Evolutionary conservation across 192 early-diverging fungal genomes (phyloP).

Genomic region (Borealophlyctis nickersoniae): DNA sequence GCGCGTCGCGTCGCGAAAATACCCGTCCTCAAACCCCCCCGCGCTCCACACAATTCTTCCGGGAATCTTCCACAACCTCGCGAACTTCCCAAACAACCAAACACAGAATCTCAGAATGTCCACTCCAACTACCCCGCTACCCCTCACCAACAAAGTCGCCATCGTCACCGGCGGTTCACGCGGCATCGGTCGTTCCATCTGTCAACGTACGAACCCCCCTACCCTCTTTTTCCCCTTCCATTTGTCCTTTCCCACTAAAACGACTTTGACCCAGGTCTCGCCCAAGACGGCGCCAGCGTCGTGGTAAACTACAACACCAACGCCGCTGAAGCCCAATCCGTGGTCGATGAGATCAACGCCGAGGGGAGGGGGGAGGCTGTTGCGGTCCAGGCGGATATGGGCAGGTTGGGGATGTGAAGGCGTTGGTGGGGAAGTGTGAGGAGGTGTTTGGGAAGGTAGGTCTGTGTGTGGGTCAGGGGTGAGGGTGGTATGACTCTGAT

Average conservation of each 20-base stretch:
- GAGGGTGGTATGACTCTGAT: too few relatives aligned
- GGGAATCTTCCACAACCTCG: not conserved
- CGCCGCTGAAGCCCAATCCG: constrained; percentile 14
- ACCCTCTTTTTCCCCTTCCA: too few relatives aligned
- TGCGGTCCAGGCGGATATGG: constrained; percentile 42
- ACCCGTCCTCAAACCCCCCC: not conserved
- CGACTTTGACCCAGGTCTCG: constrained; percentile 25
- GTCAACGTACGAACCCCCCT: too few relatives aligned
- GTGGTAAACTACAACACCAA: constrained; percentile 26
- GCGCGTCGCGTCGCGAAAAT: not conserved
- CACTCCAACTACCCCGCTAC: too few relatives aligned
- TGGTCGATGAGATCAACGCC: constrained; percentile 8
- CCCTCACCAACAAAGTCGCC: constrained; percentile 26
- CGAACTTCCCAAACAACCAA: not conserved
- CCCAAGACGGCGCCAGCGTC: constrained; percentile 27
- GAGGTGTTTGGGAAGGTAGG: constrained; percentile 33
- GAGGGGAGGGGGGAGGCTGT: constrained; percentile 5
- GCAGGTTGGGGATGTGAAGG: constrained; percentile 10
- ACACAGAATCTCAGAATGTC: too few relatives aligned
- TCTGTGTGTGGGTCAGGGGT: too few relatives aligned
- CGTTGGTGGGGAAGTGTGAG: constrained; percentile 25
- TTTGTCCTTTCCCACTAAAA: too few relatives aligned
- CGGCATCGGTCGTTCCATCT: constrained; percentile 35
- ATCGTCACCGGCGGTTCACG: constrained; percentile 36
- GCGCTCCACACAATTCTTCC: not conserved